Conservation (phyloP, 768 basidiomycete genomes). For the Strobilomyces dryophilus region DNA sequence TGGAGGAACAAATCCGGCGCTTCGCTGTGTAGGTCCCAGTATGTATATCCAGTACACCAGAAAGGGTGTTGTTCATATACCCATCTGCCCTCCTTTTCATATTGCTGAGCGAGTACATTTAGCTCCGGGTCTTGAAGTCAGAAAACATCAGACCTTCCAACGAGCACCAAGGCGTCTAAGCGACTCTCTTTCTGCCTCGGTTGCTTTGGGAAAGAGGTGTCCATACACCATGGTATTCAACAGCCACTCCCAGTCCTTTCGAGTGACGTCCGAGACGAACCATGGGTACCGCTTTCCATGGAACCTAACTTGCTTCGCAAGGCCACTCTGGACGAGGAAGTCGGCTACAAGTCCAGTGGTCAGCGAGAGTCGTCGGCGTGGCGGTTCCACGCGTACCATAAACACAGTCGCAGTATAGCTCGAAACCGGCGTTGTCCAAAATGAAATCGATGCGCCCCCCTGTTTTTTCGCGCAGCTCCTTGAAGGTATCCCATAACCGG, state of each 20-base stretch:
- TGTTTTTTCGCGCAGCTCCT: constrained; percentile 62
- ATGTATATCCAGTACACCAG: constrained; percentile 97
- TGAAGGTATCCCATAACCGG: constrained; percentile 70
- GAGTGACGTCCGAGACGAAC: constrained; percentile 93
- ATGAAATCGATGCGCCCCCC: constrained; percentile 78
- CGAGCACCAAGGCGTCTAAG: constrained; percentile 73
- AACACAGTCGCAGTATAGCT: constrained; percentile 83
- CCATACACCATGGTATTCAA: constrained; percentile 87
- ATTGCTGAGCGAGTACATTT: constrained; percentile 50
- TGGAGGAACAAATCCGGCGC: constrained; percentile 91
- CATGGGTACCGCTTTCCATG: constrained; percentile 95
- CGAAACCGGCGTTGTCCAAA: constrained; percentile 81
- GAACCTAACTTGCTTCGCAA: constrained; percentile 82
- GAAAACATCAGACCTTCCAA: constrained; percentile 67
- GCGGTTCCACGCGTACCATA: constrained; percentile 52
- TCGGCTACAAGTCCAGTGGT: constrained; percentile 58
- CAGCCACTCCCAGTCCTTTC: constrained; percentile 93
- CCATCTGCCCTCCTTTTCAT: constrained; percentile 90
- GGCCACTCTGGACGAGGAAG: constrained; percentile 87
- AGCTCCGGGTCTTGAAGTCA: background rate
- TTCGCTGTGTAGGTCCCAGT: constrained; percentile 80
- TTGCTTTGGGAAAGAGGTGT: constrained; percentile 82
- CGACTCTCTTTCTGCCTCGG: constrained; percentile 77
- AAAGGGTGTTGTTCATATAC: constrained; percentile 92
- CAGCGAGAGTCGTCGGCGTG: background rate